phyloP scores from a whole-genome alignment of 345 rosid genomes.

The Anacardium occidentale region DNA sequence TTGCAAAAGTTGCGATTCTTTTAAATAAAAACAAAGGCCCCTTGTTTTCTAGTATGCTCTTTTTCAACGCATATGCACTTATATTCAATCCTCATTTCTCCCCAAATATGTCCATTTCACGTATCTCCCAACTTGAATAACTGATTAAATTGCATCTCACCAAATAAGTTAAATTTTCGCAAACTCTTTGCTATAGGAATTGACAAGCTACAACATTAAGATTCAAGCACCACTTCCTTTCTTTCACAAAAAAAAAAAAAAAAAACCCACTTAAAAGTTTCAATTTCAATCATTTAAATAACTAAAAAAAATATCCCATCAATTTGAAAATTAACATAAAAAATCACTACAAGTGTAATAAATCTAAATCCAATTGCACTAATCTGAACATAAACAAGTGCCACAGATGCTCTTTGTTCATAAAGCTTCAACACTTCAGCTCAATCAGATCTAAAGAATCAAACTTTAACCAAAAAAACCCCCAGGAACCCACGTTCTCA shows the following conservation, averaged over 20 bases:
- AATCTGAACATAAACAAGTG: background rate
- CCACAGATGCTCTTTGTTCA: conserved; percentile 4
- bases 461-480: conserved; percentile 9
- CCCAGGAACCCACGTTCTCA: conserved; percentile 12
- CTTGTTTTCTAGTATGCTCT: background rate
- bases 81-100: background rate
- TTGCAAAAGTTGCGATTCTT: background rate
- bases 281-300: conserved; percentile 4
- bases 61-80: background rate
- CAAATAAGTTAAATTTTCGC: background rate
- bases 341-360: background rate
- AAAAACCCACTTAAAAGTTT: background rate
- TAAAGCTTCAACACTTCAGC: conserved; percentile 11
- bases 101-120: background rate
- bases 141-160: background rate
- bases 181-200: background rate
- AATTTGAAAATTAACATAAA: background rate
- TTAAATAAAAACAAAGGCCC: background rate
- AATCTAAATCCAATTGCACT: background rate
- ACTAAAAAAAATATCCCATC: background rate
- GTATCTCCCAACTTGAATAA: background rate
- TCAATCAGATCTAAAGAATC: conserved; percentile 38
- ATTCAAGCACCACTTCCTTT: background rate
- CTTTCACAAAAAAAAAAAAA: background rate
- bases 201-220: background rate